These are phyloP conservation scores for Syzygium syzygioides DNA, from an alignment of 441 rosid genomes.

Conservation along the genomic window DNA sequence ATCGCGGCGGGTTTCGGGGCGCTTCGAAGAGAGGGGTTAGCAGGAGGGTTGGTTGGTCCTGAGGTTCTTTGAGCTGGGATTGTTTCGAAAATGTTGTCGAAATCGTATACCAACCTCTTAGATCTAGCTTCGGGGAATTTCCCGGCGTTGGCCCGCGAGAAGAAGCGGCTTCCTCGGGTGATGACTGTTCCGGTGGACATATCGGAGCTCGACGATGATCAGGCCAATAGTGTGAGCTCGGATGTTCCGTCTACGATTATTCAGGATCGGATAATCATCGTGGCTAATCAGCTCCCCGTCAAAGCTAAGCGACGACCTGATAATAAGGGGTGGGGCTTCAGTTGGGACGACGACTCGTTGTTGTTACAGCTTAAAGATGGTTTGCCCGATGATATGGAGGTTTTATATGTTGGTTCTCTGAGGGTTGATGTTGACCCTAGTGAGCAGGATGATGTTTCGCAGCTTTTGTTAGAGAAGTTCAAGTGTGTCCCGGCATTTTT, in stretches of 20 bases:
- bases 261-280: constrained; percentile 60
- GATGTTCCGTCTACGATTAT: constrained; percentile 54
- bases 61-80: constrained; percentile 5
- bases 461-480: constrained; percentile 62
- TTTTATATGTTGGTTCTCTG: constrained; percentile 67
- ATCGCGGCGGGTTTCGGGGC: constrained; percentile 20
- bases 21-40: not conserved
- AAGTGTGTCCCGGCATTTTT: constrained; percentile 76
- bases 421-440: constrained; percentile 46
- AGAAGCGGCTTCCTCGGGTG: constrained; percentile 55
- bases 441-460: constrained; percentile 74
- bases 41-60: constrained; percentile 8
- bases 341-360: constrained; percentile 74
- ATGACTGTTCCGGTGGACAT: constrained; percentile 75
- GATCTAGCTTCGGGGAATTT: constrained; percentile 88
- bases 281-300: constrained; percentile 66
- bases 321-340: constrained; percentile 74
- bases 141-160: constrained; percentile 60
- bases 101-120: constrained; percentile 68
- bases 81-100: constrained; percentile 51
- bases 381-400: constrained; percentile 77
- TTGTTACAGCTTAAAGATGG: constrained; percentile 66
- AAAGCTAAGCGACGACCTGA: constrained; percentile 79
- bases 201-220: constrained; percentile 81
- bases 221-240: constrained; percentile 56